Percentiles rank a stretch among this genome's conserved stretches.
These are phyloP conservation scores for Flaveria robusta DNA, from an alignment of 129 eudicot genomes.

Conservation along the genomic window DNA sequence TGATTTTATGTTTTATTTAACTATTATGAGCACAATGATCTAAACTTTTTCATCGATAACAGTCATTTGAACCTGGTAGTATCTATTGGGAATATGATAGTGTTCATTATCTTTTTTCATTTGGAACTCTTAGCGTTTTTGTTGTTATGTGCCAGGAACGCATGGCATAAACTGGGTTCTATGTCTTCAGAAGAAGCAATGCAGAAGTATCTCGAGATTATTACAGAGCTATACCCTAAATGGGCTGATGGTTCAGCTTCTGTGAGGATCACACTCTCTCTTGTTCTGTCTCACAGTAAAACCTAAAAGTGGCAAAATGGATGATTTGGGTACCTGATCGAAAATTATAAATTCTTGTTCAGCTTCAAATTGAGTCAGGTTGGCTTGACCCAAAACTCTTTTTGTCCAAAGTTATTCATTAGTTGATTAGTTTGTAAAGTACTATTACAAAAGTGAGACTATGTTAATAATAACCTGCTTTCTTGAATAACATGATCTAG, in stretches of 20 bases:
- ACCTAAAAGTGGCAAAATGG: conserved; percentile 11
- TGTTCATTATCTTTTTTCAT: conserved; percentile 9
- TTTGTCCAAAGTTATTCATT: neutral
- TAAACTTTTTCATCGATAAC: neutral
- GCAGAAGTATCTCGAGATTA: conserved; percentile 78
- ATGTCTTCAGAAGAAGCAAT: conserved; percentile 97
- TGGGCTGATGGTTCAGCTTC: conserved; percentile 63
- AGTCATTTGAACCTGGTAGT: neutral
- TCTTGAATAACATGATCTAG: neutral
- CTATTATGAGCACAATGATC: neutral
- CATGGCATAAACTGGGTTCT: conserved; percentile 87
- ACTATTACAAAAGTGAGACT: neutral
- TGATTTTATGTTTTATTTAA: conserved; percentile 6
- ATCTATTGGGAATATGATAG: conserved; percentile 2
- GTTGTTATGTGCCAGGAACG: conserved; percentile 56
- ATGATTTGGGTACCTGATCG: neutral
- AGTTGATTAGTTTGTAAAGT: neutral
- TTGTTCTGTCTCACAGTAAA: conserved; percentile 4
- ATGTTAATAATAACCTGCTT: neutral
- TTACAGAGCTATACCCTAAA: conserved; percentile 65
- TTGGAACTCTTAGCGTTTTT: neutral
- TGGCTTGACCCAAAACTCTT: neutral
- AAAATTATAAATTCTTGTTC: neutral
- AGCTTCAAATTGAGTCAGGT: neutral
- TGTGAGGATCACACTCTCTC: conserved; percentile 45